A percentile compares a stretch with the other conserved stretches of the same genome.
Evolutionary conservation across 2,329 filamentous ascomycete species (phyloP).

Genomic region (Curvularia hawaiiensis): DNA sequence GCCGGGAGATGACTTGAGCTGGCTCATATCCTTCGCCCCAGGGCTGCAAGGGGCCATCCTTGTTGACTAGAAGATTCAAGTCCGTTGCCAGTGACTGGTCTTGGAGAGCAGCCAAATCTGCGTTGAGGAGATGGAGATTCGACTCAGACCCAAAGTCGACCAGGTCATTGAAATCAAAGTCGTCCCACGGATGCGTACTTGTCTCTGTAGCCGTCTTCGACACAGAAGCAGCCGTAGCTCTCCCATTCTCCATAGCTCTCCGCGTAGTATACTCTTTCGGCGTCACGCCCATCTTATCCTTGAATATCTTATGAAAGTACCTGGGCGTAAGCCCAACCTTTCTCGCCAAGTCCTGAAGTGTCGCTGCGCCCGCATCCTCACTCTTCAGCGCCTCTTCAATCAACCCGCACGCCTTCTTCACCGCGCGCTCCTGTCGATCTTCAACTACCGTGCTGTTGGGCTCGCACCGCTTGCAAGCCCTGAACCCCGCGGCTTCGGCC

Average conservation of each 20-base stretch:
- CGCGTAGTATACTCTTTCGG: constrained; percentile 52
- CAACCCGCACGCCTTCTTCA: constrained; percentile 46
- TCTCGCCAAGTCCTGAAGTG: constrained; percentile 56
- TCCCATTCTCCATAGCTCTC: constrained; percentile 18
- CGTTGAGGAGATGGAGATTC: constrained; percentile 8
- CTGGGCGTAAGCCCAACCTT: constrained; percentile 60
- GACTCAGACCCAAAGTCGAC: constrained; percentile 29
- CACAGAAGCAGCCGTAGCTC: constrained; percentile 6
- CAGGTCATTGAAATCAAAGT: constrained; percentile 36
- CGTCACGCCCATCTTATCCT: constrained; percentile 59
- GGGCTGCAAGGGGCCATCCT: constrained; percentile 20
- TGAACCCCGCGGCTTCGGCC: constrained; percentile 58
- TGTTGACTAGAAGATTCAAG: constrained; percentile 23
- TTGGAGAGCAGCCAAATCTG: constrained; percentile 11
- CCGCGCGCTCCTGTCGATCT: constrained; percentile 53
- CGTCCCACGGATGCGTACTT: constrained; percentile 19
- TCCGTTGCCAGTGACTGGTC: constrained; percentile 15
- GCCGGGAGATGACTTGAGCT: neutral
- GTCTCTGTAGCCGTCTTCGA: constrained; percentile 8
- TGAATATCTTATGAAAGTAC: constrained; percentile 66
- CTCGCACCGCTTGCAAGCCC: constrained; percentile 64
- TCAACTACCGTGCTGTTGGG: constrained; percentile 50
- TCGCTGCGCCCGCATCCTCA: constrained; percentile 32
- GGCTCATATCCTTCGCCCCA: constrained; percentile 16
- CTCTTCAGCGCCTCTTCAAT: constrained; percentile 33